Conservation (phyloP, 2,329 filamentous ascomycete species). For the Alternaria ventricosa region DNA sequence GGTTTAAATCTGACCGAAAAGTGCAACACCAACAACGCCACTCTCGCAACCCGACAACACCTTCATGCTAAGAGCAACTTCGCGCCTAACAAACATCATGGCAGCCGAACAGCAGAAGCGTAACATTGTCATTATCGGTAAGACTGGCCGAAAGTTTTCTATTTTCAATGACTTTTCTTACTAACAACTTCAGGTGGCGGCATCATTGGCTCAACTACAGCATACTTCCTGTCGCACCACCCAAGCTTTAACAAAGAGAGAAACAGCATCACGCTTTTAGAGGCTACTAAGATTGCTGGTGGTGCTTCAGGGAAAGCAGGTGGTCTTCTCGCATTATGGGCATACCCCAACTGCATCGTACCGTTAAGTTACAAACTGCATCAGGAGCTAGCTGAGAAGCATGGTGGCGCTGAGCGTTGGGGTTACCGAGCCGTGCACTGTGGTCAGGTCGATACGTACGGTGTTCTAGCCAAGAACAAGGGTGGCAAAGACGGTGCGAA, state of each 20-base stretch:
- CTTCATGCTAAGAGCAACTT: slow-evolving; percentile 31
- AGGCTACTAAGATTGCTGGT: slow-evolving; percentile 84
- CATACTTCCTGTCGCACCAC: slow-evolving; percentile 90
- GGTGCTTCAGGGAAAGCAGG: slow-evolving; percentile 95
- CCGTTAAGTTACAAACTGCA: slow-evolving; percentile 86
- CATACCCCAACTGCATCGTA: slow-evolving; percentile 84
- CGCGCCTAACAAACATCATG: slow-evolving; percentile 30
- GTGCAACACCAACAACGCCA: slow-evolving; percentile 19
- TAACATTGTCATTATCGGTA: slow-evolving; percentile 49
- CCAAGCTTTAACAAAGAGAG: slow-evolving; percentile 75
- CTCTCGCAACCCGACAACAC: slow-evolving; percentile 9
- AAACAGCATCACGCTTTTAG: slow-evolving; percentile 83
- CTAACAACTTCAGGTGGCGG: slow-evolving; percentile 70
- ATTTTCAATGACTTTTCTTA: background rate
- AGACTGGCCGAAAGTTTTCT: too few relatives aligned
- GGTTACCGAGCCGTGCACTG: slow-evolving; percentile 83
- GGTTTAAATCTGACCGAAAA: slow-evolving; percentile 22
- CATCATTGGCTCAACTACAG: slow-evolving; percentile 89
- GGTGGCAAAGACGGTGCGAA: slow-evolving; percentile 31
- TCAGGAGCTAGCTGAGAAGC: slow-evolving; percentile 80
- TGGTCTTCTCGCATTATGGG: slow-evolving; percentile 88
- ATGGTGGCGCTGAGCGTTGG: slow-evolving; percentile 80
- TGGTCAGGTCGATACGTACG: slow-evolving; percentile 66
- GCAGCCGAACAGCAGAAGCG: slow-evolving; percentile 31
- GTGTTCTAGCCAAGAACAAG: slow-evolving; percentile 44